Conservation (phyloP, 768 basidiomycete genomes). For the Kwoniella sp. region DNA sequence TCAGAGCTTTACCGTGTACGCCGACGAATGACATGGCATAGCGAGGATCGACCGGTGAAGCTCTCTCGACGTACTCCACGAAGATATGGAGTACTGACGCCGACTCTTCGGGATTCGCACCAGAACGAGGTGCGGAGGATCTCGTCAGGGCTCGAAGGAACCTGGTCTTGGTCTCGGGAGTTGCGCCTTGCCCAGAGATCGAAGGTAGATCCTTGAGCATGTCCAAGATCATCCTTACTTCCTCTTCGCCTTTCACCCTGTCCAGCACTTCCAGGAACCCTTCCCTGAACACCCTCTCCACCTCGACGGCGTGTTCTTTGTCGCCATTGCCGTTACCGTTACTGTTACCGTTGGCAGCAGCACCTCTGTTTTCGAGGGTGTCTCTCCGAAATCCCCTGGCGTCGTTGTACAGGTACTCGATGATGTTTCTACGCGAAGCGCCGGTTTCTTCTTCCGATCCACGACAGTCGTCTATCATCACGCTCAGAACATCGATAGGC, state of each 20-base stretch:
- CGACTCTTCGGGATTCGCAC: constrained; percentile 3
- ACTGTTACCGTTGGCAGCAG: no score
- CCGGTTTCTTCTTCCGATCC: constrained; percentile 43
- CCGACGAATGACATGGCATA: constrained; percentile 26
- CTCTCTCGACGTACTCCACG: constrained; percentile 17
- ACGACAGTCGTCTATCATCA: constrained; percentile 44
- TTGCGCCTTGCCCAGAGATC: constrained; percentile 29
- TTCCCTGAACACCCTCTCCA: constrained; percentile 34
- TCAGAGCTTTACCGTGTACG: constrained; percentile 27
- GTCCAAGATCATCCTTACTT: constrained; percentile 26
- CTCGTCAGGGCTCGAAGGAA: constrained; percentile 25
- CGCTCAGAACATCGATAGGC: constrained; percentile 36
- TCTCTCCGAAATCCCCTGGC: constrained; percentile 3
- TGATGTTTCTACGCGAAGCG: constrained; percentile 43
- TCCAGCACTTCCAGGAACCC: constrained; percentile 32
- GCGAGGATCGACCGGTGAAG: constrained; percentile 24
- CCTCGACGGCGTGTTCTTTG: constrained; percentile 23
- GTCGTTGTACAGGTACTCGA: constrained; percentile 38
- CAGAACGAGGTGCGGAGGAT: constrained; percentile 14
- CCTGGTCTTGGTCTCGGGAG: constrained; percentile 9
- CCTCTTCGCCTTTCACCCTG: constrained; percentile 8
- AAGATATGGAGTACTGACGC: constrained; percentile 25
- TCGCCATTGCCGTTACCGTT: no score
- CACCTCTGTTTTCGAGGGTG: constrained; percentile 19
- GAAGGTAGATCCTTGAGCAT: constrained; percentile 31